Evolutionary conservation across 805 yeast genomes (phyloP).

Genomic region (Metschnikowia hibisci): DNA sequence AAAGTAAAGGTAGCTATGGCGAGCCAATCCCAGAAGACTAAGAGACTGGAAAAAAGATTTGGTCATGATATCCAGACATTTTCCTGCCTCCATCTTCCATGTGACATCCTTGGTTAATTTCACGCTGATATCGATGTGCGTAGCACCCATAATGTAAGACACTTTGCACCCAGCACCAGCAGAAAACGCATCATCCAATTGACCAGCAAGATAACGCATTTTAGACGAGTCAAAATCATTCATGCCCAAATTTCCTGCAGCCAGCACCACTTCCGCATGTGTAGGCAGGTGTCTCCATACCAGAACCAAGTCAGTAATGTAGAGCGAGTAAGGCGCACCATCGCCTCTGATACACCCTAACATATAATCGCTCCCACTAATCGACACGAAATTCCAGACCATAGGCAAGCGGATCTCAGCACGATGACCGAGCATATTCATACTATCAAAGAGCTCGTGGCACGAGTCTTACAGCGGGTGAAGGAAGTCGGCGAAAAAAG

Average conservation of each 20-base stretch:
- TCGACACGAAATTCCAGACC: conserved; percentile 10
- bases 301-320: conserved; percentile 23
- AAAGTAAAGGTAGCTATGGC: conserved; percentile 19
- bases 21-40: conserved; percentile 21
- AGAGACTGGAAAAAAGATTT: conserved; percentile 19
- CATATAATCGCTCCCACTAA: conserved; percentile 9
- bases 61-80: conserved; percentile 6
- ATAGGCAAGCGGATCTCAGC: conserved; percentile 5
- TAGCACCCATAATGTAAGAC: not conserved
- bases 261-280: conserved; percentile 12
- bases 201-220: conserved; percentile 16
- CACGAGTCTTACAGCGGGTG: conserved; percentile 6
- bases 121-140: conserved; percentile 2
- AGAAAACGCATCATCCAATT: conserved; percentile 8
- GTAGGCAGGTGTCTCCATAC: conserved; percentile 27
- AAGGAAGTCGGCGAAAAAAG: conserved; percentile 24
- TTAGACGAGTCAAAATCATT: conserved; percentile 23
- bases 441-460: conserved; percentile 9
- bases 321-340: conserved; percentile 21
- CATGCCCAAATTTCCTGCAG: conserved; percentile 25
- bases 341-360: conserved; percentile 10
- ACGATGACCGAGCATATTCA: conserved; percentile 12
- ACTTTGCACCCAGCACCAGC: conserved; percentile 1
- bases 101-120: conserved; percentile 12
- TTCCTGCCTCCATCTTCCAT: conserved; percentile 22